Base-by-base conservation (phyloP, 768 basidiomycete genomes). In the Kwoniella europaea region DNA sequence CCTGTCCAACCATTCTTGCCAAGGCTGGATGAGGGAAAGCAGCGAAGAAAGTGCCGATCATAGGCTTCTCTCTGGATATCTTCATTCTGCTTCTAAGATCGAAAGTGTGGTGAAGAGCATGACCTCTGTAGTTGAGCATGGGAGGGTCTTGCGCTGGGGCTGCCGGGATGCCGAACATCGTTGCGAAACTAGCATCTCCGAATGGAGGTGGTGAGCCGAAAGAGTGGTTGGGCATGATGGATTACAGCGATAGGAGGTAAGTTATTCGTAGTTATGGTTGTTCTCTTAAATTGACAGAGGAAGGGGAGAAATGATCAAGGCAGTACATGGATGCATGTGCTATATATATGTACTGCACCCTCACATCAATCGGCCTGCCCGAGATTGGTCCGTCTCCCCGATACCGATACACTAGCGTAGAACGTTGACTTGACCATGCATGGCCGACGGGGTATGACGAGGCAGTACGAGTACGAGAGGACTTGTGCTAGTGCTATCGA, bases 141-240 rank as follows among this genome's bases (percentile, higher is more conserved):
- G 66, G 44, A 24, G 66, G 66, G 29, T 67, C 66, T 52, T 67
- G 66, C 22, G 41, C 56, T 27, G 66, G 66, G 20, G 66, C 66
- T n/a, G 66, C 27, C 4, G 66, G 57, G 16, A 67, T 44, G n/a
- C 66, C 66, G 35, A 67, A 58, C 20, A 58, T 29, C 16, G n/a
- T 4, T 9, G 57, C 56, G 27, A 67, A 67, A 13, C 12, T 35
- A 18, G 66, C 41, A 58, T 67, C 58, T 54, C 56, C 66, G 29
- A 67, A 54, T 10, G 66, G 24, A 29, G 66, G 66, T 24, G 66
- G 66, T 22, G 41, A 58, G n/a, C 66, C 66, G 29, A 67, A 67
- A 57, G 64, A 18, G 35, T 65, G 64, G n/a, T 61, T 29, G 18
- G 42, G 9, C 59, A 61, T 61, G 15, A 16, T 61, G 59, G 46